Conservation (phyloP, 139 green algal genomes). For the Klebsormidium nitens region DNA sequence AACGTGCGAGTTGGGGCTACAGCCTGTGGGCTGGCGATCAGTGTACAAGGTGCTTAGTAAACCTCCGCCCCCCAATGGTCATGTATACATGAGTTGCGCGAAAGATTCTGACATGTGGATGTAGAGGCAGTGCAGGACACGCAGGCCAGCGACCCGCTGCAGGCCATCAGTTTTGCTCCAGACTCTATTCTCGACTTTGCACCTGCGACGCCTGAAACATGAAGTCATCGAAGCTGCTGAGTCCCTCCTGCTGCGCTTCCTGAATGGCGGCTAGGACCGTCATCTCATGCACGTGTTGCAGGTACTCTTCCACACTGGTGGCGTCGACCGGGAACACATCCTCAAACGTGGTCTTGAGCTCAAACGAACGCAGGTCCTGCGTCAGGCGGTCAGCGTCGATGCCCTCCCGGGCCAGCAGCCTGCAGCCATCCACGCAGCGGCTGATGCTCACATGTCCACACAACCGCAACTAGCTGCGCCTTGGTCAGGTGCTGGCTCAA, state of each 20-base stretch:
- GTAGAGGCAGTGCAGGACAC: too few species aligned
- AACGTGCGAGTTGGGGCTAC: too few species aligned
- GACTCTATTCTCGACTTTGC: too few species aligned
- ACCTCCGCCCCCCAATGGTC: too few species aligned
- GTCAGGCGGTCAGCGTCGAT: slow-evolving; percentile 35
- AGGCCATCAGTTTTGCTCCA: too few species aligned
- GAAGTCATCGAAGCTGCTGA: slow-evolving; percentile 15
- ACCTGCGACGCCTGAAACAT: slow-evolving; percentile 10
- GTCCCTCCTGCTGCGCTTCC: slow-evolving; percentile 8
- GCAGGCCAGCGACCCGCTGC: too few species aligned
- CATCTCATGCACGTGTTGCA: slow-evolving; percentile 37
- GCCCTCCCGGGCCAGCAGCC: slow-evolving; percentile 33
- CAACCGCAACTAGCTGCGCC: background rate
- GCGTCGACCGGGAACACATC: slow-evolving; percentile 36
- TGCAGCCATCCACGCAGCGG: background rate
- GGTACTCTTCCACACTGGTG: slow-evolving; percentile 33
- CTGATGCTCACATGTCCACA: background rate
- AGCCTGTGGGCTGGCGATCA: too few species aligned
- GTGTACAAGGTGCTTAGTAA: too few species aligned
- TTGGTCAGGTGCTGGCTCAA: background rate
- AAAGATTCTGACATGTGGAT: too few species aligned
- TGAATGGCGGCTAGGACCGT: slow-evolving; percentile 15
- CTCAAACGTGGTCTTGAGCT: slow-evolving; percentile 44
- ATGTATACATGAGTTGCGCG: too few species aligned
- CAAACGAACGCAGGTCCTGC: slow-evolving; percentile 28